A percentile compares a stretch with the other conserved stretches of the same genome.
phyloP scores from a whole-genome alignment of 148 eudicot genomes.

The Rheum nobile region DNA sequence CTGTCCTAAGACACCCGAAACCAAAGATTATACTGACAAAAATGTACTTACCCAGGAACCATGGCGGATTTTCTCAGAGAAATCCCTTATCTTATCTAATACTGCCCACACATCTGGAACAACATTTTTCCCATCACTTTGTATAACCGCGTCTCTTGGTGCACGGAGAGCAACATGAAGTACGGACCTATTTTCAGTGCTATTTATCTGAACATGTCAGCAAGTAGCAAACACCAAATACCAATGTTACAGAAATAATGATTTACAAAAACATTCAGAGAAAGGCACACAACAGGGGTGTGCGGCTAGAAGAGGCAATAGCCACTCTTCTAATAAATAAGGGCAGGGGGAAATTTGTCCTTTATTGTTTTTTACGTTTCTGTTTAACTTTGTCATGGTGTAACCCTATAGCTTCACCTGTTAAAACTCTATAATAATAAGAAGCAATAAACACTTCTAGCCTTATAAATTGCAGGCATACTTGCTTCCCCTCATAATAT shows the following conservation, averaged over 20 bases:
- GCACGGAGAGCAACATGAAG: slow-evolving; percentile 98
- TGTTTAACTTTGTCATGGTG: neutral
- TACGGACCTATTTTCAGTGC: slow-evolving; percentile 87
- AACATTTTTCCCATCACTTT: slow-evolving; percentile 77
- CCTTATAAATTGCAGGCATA: neutral
- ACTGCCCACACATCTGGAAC: slow-evolving; percentile 98
- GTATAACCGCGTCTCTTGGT: slow-evolving; percentile 68
- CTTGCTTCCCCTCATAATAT: neutral
- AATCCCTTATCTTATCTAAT: slow-evolving; percentile 70
- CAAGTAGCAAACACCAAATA: neutral
- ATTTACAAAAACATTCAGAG: neutral
- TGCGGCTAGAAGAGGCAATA: neutral
- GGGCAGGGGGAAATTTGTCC: neutral
- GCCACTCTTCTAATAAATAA: neutral
- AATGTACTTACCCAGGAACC: slow-evolving; percentile 75
- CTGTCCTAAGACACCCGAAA: slow-evolving; percentile 1
- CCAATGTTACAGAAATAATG: neutral
- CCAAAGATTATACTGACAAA: neutral
- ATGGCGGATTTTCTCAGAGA: slow-evolving; percentile 87
- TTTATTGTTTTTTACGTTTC: too few species aligned
- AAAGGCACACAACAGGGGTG: neutral
- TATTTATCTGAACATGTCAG: slow-evolving; percentile 60
- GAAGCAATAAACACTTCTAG: neutral
- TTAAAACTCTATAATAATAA: neutral
- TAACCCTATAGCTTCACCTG: neutral